Evolutionary conservation across 2,329 filamentous ascomycete species (phyloP).

Genomic region (Massarina eburnea): DNA sequence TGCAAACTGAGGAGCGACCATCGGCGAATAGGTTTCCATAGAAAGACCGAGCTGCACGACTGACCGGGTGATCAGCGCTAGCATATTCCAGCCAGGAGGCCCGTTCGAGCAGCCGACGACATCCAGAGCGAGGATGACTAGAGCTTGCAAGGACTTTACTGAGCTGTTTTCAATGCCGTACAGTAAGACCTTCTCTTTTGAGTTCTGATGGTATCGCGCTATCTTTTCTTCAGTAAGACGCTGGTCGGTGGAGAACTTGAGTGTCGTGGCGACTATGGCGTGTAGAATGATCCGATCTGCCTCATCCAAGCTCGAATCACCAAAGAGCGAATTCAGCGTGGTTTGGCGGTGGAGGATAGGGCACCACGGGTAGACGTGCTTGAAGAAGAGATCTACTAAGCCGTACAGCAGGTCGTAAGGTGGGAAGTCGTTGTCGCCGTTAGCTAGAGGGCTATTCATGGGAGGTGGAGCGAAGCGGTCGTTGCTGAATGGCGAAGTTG

Average conservation of each 20-base stretch:
- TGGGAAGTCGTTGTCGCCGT: slow-evolving; percentile 53
- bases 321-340: slow-evolving; percentile 80
- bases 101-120: slow-evolving; percentile 85
- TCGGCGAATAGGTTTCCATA: slow-evolving; percentile 77
- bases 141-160: slow-evolving; percentile 81
- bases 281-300: slow-evolving; percentile 81
- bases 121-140: slow-evolving; percentile 84
- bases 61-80: slow-evolving; percentile 84
- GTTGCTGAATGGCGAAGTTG: slow-evolving; percentile 21
- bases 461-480: slow-evolving; percentile 32
- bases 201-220: slow-evolving; percentile 73
- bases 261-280: slow-evolving; percentile 83
- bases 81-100: slow-evolving; percentile 87
- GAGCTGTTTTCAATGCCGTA: slow-evolving; percentile 90
- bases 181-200: slow-evolving; percentile 82
- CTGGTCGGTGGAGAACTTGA: slow-evolving; percentile 78
- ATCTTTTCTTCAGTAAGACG: slow-evolving; percentile 73
- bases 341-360: slow-evolving; percentile 85
- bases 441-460: slow-evolving; percentile 28
- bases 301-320: slow-evolving; percentile 69
- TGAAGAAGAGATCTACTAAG: slow-evolving; percentile 64
- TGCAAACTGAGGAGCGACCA: slow-evolving; percentile 74
- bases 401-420: slow-evolving; percentile 63
- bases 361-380: slow-evolving; percentile 70
- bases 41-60: slow-evolving; percentile 86